Percentiles rank a stretch among this genome's conserved stretches.
phyloP scores from a whole-genome alignment of 106 monocot genomes.

The Dendrobium nobile region DNA sequence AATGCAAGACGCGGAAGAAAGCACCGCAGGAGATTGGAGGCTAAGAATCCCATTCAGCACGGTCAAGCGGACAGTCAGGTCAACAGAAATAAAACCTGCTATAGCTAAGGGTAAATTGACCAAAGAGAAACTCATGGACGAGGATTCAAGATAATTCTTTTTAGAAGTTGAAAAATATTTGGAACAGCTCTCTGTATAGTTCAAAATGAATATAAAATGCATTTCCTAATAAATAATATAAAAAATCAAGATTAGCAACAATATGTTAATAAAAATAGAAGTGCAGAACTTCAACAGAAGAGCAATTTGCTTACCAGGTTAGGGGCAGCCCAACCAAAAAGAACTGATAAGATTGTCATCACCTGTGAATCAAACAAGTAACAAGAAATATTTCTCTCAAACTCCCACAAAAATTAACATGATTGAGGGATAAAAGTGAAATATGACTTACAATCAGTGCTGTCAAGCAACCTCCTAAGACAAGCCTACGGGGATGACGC shows the following conservation, averaged over 20 bases:
- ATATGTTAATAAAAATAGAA: background rate
- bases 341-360: constrained; percentile 86
- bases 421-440: background rate
- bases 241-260: background rate
- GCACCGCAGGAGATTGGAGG: background rate
- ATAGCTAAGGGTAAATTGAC: background rate
- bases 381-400: constrained; percentile 6
- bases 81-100: background rate
- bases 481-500: constrained; percentile 90
- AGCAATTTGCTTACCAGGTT: constrained; percentile 66
- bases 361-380: constrained; percentile 37
- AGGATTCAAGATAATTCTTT: background rate
- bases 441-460: constrained; percentile 72
- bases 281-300: background rate
- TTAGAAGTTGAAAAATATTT: background rate
- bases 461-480: constrained; percentile 66
- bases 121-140: background rate
- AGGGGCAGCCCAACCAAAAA: constrained; percentile 94
- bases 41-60: background rate
- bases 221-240: background rate
- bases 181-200: background rate
- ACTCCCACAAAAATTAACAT: background rate
- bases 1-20: background rate
- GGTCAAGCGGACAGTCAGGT: background rate
- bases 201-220: background rate